A percentile compares a stretch with the other conserved stretches of the same genome.
Evolutionary conservation across 257 asterid species (phyloP).

Genomic region (Solanum arcanum): DNA sequence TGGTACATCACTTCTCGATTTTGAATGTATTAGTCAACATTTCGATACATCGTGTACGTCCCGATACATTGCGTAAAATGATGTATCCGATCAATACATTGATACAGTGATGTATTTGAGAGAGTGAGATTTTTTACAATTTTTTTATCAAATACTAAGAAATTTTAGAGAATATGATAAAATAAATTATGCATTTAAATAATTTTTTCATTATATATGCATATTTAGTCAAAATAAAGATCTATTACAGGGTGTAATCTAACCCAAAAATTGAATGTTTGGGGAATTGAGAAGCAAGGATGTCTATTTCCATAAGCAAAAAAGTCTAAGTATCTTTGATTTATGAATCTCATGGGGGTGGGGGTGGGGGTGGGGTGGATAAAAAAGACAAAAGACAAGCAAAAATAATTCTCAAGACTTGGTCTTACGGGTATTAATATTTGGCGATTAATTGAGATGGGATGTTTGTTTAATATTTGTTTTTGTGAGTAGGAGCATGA

Average conservation of each 20-base stretch:
- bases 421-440: not conserved
- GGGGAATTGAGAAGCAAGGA: not conserved
- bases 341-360: not conserved
- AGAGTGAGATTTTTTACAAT: too few relatives aligned
- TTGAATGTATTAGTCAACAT: too few relatives aligned
- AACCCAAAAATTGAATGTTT: not conserved
- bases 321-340: not conserved
- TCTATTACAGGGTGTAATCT: not conserved
- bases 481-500: not conserved
- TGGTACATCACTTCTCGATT: too few relatives aligned
- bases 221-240: not conserved
- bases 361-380: too few relatives aligned
- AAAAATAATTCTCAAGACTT: not conserved
- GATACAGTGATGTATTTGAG: too few relatives aligned
- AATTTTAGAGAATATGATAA: too few relatives aligned
- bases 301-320: not conserved
- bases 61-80: too few relatives aligned
- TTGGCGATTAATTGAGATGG: not conserved
- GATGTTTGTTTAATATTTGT: too few relatives aligned
- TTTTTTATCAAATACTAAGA: too few relatives aligned
- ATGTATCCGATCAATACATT: too few relatives aligned
- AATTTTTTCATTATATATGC: not conserved
- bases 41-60: too few relatives aligned
- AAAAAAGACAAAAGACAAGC: not conserved
- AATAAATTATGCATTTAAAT: too few relatives aligned